phyloP scores from a whole-genome alignment of 345 rosid genomes.

The Eucalyptus fibrosa region DNA sequence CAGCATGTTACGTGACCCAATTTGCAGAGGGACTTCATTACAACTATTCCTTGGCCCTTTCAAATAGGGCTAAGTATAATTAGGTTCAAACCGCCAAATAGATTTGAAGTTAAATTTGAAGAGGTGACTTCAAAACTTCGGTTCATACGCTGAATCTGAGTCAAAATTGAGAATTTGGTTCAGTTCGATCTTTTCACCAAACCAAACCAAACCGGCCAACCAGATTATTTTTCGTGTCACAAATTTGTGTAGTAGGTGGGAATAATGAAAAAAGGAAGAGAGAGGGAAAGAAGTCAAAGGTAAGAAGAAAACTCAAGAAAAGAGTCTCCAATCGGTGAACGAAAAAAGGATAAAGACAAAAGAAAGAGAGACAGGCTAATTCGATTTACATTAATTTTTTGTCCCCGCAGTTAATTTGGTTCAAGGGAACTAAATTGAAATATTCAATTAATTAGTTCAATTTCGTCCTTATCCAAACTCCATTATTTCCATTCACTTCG shows the following conservation, averaged over 20 bases:
- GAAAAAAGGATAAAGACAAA: neutral
- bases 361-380: neutral
- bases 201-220: neutral
- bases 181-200: neutral
- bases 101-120: neutral
- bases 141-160: neutral
- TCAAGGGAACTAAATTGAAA: neutral
- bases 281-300: neutral
- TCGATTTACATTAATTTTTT: neutral
- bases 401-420: neutral
- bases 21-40: neutral
- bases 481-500: neutral
- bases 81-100: neutral
- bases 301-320: neutral
- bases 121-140: neutral
- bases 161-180: neutral
- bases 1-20: neutral
- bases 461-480: neutral
- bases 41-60: neutral
- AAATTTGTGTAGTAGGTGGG: neutral
- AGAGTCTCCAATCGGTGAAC: neutral
- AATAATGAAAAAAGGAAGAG: neutral
- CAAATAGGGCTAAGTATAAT: neutral
- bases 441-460: neutral
- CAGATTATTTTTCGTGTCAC: neutral